Evolutionary conservation across 805 yeast genomes (phyloP).

Genomic region (Lipomyces yamadae): DNA sequence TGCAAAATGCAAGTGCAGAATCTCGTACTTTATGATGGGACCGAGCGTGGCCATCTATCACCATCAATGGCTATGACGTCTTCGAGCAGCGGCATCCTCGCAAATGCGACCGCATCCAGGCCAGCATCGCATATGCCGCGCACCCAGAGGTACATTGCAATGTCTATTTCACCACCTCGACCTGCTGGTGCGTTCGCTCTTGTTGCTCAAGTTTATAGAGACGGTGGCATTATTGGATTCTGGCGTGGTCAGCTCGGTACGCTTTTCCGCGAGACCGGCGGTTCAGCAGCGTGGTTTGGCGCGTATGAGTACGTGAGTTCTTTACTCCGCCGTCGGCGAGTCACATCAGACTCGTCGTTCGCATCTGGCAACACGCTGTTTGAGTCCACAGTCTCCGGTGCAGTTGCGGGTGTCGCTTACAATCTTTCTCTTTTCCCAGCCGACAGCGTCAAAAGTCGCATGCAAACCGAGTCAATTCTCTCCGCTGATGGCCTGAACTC

Average conservation of each 20-base stretch:
- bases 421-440: slow-evolving; percentile 84
- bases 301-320: slow-evolving; percentile 67
- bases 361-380: slow-evolving; percentile 48
- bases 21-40: slow-evolving; percentile 38
- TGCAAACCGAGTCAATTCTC: slow-evolving; percentile 65
- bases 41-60: neutral
- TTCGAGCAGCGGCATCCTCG: neutral
- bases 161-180: neutral
- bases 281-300: slow-evolving; percentile 94
- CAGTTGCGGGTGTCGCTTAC: slow-evolving; percentile 81
- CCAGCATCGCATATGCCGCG: neutral
- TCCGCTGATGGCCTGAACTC: slow-evolving; percentile 43
- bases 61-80: neutral
- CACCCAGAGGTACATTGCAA: slow-evolving; percentile 2
- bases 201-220: slow-evolving; percentile 50
- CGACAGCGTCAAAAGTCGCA: slow-evolving; percentile 85
- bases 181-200: slow-evolving; percentile 36
- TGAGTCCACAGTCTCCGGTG: slow-evolving; percentile 77
- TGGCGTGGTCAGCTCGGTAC: slow-evolving; percentile 91
- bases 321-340: slow-evolving; percentile 40
- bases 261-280: slow-evolving; percentile 78
- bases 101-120: slow-evolving; percentile 2
- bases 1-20: slow-evolving; percentile 81
- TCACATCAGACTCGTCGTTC: slow-evolving; percentile 9
- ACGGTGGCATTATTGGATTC: slow-evolving; percentile 69